Conservation (phyloP, 768 basidiomycete species). For the Agrocybe chaxingu region DNA sequence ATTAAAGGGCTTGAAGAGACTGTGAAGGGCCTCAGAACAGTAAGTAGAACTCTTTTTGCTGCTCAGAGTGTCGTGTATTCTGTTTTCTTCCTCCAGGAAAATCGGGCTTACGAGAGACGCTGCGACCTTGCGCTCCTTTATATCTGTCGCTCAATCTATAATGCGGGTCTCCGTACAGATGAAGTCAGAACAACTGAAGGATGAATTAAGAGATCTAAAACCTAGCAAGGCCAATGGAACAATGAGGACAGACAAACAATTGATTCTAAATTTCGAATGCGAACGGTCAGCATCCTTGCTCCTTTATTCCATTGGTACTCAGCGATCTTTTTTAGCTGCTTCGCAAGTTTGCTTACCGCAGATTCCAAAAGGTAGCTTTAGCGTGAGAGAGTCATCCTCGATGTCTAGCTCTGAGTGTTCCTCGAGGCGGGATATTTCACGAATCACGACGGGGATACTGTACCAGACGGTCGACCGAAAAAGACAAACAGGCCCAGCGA, state of each 20-base stretch:
- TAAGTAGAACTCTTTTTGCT: conserved; percentile 3
- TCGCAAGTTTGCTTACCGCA: conserved; percentile 35
- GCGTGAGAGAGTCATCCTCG: conserved; percentile 1
- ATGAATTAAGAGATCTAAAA: conserved; percentile 37
- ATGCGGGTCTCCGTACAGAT: conserved; percentile 17
- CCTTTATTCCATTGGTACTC: not conserved
- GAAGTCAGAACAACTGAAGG: conserved; percentile 36
- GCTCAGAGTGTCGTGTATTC: not conserved
- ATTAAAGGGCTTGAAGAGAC: conserved; percentile 9
- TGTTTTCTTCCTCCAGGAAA: conserved; percentile 12
- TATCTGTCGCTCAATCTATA: not conserved
- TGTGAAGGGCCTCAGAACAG: conserved; percentile 15
- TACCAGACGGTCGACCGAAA: not conserved
- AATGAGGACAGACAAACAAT: conserved; percentile 19
- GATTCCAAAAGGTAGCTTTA: conserved; percentile 18
- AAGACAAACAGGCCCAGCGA: not conserved
- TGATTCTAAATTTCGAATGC: conserved; percentile 34
- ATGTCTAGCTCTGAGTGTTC: conserved; percentile 2
- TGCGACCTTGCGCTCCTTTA: not conserved
- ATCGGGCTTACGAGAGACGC: conserved; percentile 15
- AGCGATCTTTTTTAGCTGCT: conserved; percentile 29
- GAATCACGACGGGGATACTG: conserved; percentile 18
- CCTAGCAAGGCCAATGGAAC: conserved; percentile 15
- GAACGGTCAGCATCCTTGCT: conserved; percentile 28
- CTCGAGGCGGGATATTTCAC: conserved; percentile 1